Evolutionary conservation across 2,329 filamentous ascomycete genomes (phyloP).

Genomic region (Aspergillus felis): DNA sequence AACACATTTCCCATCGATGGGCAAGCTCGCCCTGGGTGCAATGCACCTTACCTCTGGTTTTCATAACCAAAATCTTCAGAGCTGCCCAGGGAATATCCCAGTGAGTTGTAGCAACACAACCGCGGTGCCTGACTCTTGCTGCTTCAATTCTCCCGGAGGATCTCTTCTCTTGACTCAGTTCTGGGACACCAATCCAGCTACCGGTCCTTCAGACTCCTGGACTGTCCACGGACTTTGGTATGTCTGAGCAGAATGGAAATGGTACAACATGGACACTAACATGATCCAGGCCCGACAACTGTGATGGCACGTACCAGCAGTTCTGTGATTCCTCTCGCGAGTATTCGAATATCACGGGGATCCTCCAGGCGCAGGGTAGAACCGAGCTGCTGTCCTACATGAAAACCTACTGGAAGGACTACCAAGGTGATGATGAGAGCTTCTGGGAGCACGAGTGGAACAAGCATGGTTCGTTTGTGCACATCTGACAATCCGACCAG

Average conservation of each 20-base stretch:
- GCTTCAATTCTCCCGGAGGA: slow-evolving; percentile 57
- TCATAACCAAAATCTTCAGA: slow-evolving; percentile 19
- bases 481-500: neutral
- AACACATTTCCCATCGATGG: slow-evolving; percentile 13
- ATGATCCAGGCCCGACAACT: slow-evolving; percentile 45
- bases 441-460: slow-evolving; percentile 71
- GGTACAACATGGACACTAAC: neutral
- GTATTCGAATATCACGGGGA: slow-evolving; percentile 56
- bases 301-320: slow-evolving; percentile 55
- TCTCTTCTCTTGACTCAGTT: slow-evolving; percentile 57
- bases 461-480: slow-evolving; percentile 53
- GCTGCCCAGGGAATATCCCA: slow-evolving; percentile 35
- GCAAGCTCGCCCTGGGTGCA: slow-evolving; percentile 23
- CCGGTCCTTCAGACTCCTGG: slow-evolving; percentile 54
- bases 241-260: slow-evolving; percentile 4
- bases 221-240: slow-evolving; percentile 57
- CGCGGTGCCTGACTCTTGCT: slow-evolving; percentile 49
- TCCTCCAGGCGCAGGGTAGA: slow-evolving; percentile 49
- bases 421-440: slow-evolving; percentile 50
- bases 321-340: slow-evolving; percentile 53
- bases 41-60: slow-evolving; percentile 17
- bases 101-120: slow-evolving; percentile 56
- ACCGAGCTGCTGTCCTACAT: slow-evolving; percentile 53
- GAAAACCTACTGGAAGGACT: slow-evolving; percentile 59
- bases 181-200: slow-evolving; percentile 55